Percentiles rank a stretch among this genome's conserved stretches.
Conservation (phyloP, 225 moss, liverwort and hornwort genomes). For the Sphagnum contortum region DNA sequence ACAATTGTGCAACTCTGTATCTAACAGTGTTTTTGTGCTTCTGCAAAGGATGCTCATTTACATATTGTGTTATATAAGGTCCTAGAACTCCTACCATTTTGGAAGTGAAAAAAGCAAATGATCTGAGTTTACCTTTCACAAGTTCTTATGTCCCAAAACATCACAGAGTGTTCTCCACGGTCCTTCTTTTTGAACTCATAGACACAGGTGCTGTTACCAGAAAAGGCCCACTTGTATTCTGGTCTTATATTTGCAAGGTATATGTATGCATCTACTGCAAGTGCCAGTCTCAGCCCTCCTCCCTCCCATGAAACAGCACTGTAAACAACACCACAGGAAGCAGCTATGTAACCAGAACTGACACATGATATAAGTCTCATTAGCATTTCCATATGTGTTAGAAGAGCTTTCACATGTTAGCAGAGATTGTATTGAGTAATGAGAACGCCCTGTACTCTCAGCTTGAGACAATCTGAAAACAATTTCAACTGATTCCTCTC, state of each 20-base stretch:
- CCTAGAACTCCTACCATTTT: too few relatives aligned
- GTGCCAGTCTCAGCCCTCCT: constrained; percentile 73
- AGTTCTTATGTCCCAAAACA: constrained; percentile 84
- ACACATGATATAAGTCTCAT: too few relatives aligned
- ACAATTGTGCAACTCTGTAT: too few relatives aligned
- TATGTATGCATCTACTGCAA: constrained; percentile 78
- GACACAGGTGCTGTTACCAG: constrained; percentile 70
- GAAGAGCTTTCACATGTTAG: too few relatives aligned
- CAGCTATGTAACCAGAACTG: not conserved
- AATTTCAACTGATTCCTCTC: too few relatives aligned
- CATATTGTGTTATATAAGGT: too few relatives aligned
- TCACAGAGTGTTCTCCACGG: constrained; percentile 62
- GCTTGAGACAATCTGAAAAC: too few relatives aligned
- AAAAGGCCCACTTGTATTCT: constrained; percentile 82
- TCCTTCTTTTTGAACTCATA: constrained; percentile 77
- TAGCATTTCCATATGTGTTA: too few relatives aligned
- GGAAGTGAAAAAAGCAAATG: too few relatives aligned
- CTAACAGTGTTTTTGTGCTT: too few relatives aligned
- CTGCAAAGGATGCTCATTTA: too few relatives aligned
- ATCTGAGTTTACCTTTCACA: constrained; percentile 50
- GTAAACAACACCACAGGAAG: not conserved
- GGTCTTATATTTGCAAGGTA: constrained; percentile 81
- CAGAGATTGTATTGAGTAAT: not conserved
- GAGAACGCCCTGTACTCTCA: too few relatives aligned
- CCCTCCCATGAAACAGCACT: constrained; percentile 92